Base-by-base conservation (phyloP, 23 red algal genomes). In the Cyanidioschyzon merolae region DNA sequence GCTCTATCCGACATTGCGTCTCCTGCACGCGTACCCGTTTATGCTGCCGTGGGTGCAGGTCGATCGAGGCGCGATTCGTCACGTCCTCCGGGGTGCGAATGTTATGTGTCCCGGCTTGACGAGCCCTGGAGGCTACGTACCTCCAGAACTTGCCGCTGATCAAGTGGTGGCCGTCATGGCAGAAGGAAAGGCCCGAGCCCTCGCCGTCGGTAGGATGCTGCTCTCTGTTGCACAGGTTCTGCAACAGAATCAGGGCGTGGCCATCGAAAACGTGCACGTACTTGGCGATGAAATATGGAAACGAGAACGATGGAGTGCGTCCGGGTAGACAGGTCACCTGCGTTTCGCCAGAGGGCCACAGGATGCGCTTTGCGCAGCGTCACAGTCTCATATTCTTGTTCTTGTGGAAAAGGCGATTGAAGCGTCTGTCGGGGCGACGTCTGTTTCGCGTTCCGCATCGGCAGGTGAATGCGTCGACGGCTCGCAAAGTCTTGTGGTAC, bases 31-130 rank as follows among this genome's bases (percentile, higher is more conserved):
- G 0, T 96, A 85, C 68, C 92, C 92, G 37, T 80, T 88, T 37
- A 38, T 90, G 59, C 39, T 96, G 63, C 92, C 92, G 67, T 59
- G 41, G 58, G 58, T 96, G 58, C 88, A 87, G 74, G 92, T 96
- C 16, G 92, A 96, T 50, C 82, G 84, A 30, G 92, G 92, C 41
- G 92, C 92, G 24, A 90, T 96, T 75, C 80, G 78, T 27, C 88
- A 90, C 74, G 89, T 96, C 37, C 76, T 96, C 57, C 84, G 90
- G 40, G 92, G 92, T 37, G 92, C 92, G 24, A 84, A 96, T 50
- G 59, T 96, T 2, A 96, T 96, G 92, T 79, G 87, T 34, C 92
- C 92, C 24, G 92, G 92, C 1, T 76, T 96, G 38, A 89, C 83
- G 35, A 90, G 86, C 39, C 51, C 86, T 12, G 80, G 92, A 68